Evolutionary conservation across 805 yeast genomes (phyloP).

Genomic region (Candida succiphila): DNA sequence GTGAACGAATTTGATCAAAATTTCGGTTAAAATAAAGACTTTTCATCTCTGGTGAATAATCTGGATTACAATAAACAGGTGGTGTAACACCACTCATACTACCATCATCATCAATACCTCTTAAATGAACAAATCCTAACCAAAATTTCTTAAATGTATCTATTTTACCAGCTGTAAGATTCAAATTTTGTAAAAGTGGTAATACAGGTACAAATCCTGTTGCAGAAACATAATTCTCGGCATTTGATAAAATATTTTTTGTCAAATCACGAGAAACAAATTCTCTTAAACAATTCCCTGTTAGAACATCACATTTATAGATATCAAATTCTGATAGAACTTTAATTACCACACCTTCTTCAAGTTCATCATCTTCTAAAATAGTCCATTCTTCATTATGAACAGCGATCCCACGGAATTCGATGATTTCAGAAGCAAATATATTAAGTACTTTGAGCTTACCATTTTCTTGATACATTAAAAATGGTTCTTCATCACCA

Average conservation of each 20-base stretch:
- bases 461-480: not conserved
- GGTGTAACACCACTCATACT: no score
- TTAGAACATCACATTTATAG: conserved; percentile 1
- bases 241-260: no score
- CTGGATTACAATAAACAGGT: no score
- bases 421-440: not conserved
- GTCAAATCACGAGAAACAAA: no score
- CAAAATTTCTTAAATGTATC: not conserved
- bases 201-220: no score
- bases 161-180: no score
- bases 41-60: not conserved
- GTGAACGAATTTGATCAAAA: not conserved
- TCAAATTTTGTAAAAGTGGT: no score
- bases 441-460: not conserved
- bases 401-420: not conserved
- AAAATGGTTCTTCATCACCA: conserved; percentile 3
- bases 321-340: not conserved
- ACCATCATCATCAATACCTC: not conserved
- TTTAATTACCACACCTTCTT: not conserved
- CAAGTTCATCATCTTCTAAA: not conserved
- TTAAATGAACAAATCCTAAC: not conserved
- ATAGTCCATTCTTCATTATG: not conserved
- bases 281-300: conserved; percentile 1
- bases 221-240: no score
- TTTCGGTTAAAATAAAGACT: no score